These are phyloP conservation scores for Candida hispaniensis DNA, from an alignment of 805 yeast species.

Conservation along the genomic window DNA sequence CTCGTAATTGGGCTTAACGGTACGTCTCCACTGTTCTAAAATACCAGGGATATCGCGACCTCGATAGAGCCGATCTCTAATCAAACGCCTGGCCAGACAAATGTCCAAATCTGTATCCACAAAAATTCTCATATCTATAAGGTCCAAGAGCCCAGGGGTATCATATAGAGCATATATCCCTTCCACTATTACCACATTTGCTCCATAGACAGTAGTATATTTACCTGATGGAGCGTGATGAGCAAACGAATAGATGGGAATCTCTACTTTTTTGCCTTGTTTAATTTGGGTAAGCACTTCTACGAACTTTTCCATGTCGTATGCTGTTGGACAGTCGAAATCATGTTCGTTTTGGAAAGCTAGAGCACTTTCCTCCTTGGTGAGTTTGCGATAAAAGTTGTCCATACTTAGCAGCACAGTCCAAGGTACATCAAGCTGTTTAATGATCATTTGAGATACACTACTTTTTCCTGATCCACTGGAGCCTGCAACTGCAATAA, in stretches of 20 bases:
- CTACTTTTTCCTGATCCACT: constrained; percentile 93
- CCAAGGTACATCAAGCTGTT: constrained; percentile 72
- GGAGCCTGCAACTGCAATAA: constrained; percentile 79
- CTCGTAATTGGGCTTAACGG: constrained; percentile 88
- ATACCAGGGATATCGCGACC: constrained; percentile 80
- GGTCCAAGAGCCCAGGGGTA: constrained; percentile 44
- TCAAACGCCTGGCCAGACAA: constrained; percentile 78
- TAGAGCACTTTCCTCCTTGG: constrained; percentile 42
- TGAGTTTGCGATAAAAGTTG: constrained; percentile 76
- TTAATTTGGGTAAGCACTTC: constrained; percentile 56
- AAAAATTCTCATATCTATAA: constrained; percentile 79
- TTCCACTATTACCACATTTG: constrained; percentile 84
- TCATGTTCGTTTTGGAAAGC: constrained; percentile 70
- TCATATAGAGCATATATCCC: constrained; percentile 81
- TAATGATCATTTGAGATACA: constrained; percentile 72
- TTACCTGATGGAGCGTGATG: constrained; percentile 52
- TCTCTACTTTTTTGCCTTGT: constrained; percentile 51
- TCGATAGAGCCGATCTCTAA: constrained; percentile 75
- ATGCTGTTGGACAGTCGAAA: constrained; percentile 77
- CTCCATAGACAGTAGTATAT: constrained; percentile 75
- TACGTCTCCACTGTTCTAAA: constrained; percentile 77
- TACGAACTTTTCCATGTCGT: constrained; percentile 65
- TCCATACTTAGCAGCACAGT: constrained; percentile 82
- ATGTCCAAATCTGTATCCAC: constrained; percentile 93
- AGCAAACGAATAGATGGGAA: constrained; percentile 63